Conservation (phyloP, 2,329 filamentous ascomycete genomes). For the Aspergillus hortae region DNA sequence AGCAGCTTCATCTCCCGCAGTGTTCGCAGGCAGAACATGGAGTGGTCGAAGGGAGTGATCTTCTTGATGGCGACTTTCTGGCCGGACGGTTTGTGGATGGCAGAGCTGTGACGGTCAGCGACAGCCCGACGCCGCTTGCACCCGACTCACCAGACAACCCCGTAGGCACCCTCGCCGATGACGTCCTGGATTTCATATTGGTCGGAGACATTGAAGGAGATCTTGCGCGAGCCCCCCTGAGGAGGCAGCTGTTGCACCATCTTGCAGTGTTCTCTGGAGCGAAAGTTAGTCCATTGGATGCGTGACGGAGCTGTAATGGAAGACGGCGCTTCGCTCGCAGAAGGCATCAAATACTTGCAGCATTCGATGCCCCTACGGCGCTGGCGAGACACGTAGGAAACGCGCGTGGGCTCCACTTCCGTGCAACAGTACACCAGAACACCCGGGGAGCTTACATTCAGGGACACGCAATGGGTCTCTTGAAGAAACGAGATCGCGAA, state of each 20-base stretch:
- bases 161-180: conserved; percentile 96
- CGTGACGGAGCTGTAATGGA: background rate
- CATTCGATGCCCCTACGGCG: too few species aligned
- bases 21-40: conserved; percentile 96
- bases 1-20: conserved; percentile 98
- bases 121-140: background rate
- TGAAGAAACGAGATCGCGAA: background rate
- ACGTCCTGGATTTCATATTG: conserved; percentile 99
- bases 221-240: conserved; percentile 71
- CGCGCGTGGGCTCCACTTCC: background rate
- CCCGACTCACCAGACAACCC: conserved; percentile 82
- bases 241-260: conserved; percentile 45
- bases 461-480: background rate
- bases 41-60: conserved; percentile 98
- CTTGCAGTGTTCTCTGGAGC: conserved; percentile 6
- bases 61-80: conserved; percentile 99
- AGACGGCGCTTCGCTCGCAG: background rate
- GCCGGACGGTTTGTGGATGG: conserved; percentile 93
- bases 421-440: background rate
- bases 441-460: conserved; percentile 4
- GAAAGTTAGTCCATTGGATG: conserved; percentile 1
- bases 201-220: conserved; percentile 99
- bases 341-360: background rate
- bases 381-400: background rate
- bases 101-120: conserved; percentile 61